Evolutionary conservation across 1,284 basidiomycete species (phyloP).

Genomic region (Ustilago xerochloae): DNA sequence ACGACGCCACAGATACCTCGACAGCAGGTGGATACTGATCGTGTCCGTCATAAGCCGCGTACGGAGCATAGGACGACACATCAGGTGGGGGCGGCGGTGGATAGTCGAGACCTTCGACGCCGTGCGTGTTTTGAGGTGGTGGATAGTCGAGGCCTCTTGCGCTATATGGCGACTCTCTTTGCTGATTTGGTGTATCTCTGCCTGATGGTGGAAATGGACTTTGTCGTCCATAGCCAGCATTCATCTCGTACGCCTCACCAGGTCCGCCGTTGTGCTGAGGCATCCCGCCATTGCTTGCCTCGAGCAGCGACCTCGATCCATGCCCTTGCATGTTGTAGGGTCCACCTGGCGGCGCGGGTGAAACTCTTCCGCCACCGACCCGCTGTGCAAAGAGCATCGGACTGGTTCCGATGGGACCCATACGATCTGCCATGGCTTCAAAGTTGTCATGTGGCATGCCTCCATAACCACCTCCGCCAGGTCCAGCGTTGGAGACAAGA

Average conservation of each 20-base stretch:
- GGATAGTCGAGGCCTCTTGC: slow-evolving; percentile 45
- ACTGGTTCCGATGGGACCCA: slow-evolving; percentile 60
- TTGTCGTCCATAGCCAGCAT: slow-evolving; percentile 17
- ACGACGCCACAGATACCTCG: slow-evolving; percentile 19
- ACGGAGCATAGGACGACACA: slow-evolving; percentile 37
- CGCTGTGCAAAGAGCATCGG: slow-evolving; percentile 55
- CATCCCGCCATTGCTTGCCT: slow-evolving; percentile 31
- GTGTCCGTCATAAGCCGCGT: slow-evolving; percentile 12
- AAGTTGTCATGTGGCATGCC: slow-evolving; percentile 29
- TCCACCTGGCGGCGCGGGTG: slow-evolving; percentile 19
- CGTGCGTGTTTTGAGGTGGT: slow-evolving; percentile 33
- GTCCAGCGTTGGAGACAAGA: slow-evolving; percentile 51
- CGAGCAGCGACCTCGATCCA: slow-evolving; percentile 29
- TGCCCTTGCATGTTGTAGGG: slow-evolving; percentile 13
- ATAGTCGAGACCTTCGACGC: slow-evolving; percentile 45
- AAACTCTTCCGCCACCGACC: slow-evolving; percentile 18
- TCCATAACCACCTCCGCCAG: slow-evolving; percentile 32
- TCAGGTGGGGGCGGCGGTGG: slow-evolving; percentile 38
- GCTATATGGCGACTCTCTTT: slow-evolving; percentile 20
- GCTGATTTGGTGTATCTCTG: not conserved
- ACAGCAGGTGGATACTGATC: slow-evolving; percentile 8
- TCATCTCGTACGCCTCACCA: slow-evolving; percentile 15
- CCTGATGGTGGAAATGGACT: slow-evolving; percentile 16
- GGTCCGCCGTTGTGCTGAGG: slow-evolving; percentile 4
- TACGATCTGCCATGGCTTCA: slow-evolving; percentile 38